Conservation (phyloP, 768 basidiomycete genomes). For the Tricholoma hemisulphureum region DNA sequence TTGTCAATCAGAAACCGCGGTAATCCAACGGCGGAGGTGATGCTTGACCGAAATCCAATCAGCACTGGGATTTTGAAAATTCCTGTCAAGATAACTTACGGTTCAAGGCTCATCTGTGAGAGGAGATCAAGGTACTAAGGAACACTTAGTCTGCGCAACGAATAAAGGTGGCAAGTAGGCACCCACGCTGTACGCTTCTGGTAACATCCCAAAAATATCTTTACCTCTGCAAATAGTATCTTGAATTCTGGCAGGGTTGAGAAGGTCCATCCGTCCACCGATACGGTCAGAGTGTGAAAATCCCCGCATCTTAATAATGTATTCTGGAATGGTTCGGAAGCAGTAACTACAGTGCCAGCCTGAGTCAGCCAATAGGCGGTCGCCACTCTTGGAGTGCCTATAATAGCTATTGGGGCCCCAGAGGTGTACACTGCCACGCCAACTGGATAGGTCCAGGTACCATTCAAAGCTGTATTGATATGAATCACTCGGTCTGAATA, state of each 20-base stretch:
- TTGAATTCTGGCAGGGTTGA: constrained; percentile 54
- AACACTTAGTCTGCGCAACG: constrained; percentile 4
- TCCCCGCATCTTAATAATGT: constrained; percentile 56
- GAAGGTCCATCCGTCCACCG: constrained; percentile 43
- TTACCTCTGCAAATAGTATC: constrained; percentile 56
- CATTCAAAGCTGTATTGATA: constrained; percentile 48
- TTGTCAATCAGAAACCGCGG: constrained; percentile 53
- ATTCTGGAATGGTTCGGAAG: constrained; percentile 59
- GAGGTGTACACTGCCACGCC: constrained; percentile 53
- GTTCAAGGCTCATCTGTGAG: constrained; percentile 50
- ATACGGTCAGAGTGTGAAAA: constrained; percentile 65
- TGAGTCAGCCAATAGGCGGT: constrained; percentile 54
- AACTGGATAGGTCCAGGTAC: constrained; percentile 52
- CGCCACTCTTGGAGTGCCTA: constrained; percentile 47
- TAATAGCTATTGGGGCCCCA: constrained; percentile 46
- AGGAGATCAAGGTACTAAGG: constrained; percentile 52
- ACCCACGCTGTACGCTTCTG: constrained; percentile 57
- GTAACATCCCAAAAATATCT: constrained; percentile 66
- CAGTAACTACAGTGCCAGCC: constrained; percentile 73
- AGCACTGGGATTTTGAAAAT: not conserved
- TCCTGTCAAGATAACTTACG: constrained; percentile 34
- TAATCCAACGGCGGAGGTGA: constrained; percentile 49
- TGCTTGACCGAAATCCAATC: constrained; percentile 18
- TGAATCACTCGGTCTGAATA: not conserved
- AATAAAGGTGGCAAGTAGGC: not conserved